These are phyloP conservation scores for Amoeboaphelidium protococcarum DNA, from an alignment of 371 early-diverging fungal species.

Conservation along the genomic window DNA sequence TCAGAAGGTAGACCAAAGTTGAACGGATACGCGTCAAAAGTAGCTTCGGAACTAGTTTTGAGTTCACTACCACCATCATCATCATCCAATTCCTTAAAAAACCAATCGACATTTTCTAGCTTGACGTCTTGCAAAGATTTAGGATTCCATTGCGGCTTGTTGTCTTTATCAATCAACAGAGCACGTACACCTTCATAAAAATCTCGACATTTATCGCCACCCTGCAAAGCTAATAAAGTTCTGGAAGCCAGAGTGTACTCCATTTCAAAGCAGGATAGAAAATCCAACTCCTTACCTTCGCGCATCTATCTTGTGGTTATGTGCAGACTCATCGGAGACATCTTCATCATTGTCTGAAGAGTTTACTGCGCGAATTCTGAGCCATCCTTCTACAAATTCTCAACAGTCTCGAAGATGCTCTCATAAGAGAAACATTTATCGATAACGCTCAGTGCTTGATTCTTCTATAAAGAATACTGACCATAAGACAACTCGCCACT, in stretches of 20 bases:
- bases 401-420: conserved; percentile 48
- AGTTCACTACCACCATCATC: no score
- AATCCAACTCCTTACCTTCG: conserved; percentile 28
- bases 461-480: conserved; percentile 4
- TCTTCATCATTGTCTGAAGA: conserved; percentile 23
- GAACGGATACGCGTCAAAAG: no score
- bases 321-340: conserved; percentile 62
- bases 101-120: no score
- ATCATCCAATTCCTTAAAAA: no score
- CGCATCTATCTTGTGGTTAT: conserved; percentile 58
- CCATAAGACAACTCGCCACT: conserved; percentile 23
- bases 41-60: no score
- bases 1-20: no score
- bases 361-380: conserved; percentile 41
- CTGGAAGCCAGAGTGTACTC: conserved; percentile 55
- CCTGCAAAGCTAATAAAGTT: conserved; percentile 26
- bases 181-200: conserved; percentile 67
- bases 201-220: conserved; percentile 34
- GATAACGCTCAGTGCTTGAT: background rate
- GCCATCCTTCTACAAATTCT: conserved; percentile 33
- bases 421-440: conserved; percentile 41
- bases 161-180: conserved; percentile 34
- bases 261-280: conserved; percentile 55
- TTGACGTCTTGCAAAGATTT: no score
- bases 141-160: conserved; percentile 53